Conservation (phyloP, 176 grass and related monocot genomes). For the Stipa capillata region DNA sequence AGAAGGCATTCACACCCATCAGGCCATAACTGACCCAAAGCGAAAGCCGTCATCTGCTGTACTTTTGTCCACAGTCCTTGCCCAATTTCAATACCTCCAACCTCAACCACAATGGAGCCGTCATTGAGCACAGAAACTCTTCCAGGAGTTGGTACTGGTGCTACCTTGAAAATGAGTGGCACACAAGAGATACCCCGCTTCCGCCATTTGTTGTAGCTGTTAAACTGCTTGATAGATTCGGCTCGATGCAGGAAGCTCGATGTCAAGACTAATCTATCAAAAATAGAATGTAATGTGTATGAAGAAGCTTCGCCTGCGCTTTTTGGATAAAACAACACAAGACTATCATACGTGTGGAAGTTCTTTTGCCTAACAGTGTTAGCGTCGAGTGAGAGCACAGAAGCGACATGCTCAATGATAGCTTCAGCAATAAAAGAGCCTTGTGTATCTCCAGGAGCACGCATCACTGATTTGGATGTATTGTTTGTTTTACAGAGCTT, state of each 20-base stretch:
- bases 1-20: conserved; percentile 46
- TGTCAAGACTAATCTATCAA: conserved; percentile 32
- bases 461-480: conserved; percentile 64
- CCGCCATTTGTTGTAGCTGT: conserved; percentile 47
- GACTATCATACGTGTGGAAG: conserved; percentile 51
- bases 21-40: conserved; percentile 44
- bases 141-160: conserved; percentile 25
- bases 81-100: conserved; percentile 69
- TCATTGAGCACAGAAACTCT: conserved; percentile 76
- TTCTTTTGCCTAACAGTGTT: conserved; percentile 51
- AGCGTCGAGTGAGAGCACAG: conserved; percentile 30
- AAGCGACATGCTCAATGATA: conserved; percentile 71
- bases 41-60: conserved; percentile 55
- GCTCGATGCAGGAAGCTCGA: conserved; percentile 29
- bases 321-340: conserved; percentile 36
- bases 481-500: conserved; percentile 75
- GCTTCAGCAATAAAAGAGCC: conserved; percentile 75
- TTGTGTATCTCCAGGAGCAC: conserved; percentile 65
- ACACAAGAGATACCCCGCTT: conserved; percentile 60
- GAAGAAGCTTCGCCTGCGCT: conserved; percentile 31
- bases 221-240: conserved; percentile 41
- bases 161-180: conserved; percentile 33
- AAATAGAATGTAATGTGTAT: conserved; percentile 67
- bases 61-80: conserved; percentile 88
- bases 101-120: conserved; percentile 62